Evolutionary conservation across 495 filamentous ascomycete species (phyloP), one percentile per base, ranked within the genome.

Genomic region (Platismatia glauca): DNA sequence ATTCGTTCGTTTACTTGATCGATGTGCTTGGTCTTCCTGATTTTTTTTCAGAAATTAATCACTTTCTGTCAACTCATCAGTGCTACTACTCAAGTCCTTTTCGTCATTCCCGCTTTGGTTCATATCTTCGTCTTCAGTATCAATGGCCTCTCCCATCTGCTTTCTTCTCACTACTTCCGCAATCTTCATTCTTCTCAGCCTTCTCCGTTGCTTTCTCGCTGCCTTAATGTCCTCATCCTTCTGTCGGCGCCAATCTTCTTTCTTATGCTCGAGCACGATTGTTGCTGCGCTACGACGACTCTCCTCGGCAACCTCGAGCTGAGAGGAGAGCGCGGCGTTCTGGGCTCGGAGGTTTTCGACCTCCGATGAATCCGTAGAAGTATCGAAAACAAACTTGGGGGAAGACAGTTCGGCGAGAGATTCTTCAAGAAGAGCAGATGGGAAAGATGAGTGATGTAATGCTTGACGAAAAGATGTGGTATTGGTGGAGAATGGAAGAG

Each of bases 381-480:
- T 20, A 20, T 16, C 48, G 29, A 7, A 55, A 8, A 9, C 22
- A 13, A 59, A 57, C 7, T 56, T 52, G 31, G 9, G 35, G 12
- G 74, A 55, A 33, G 76, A 75, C 12, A 86, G 73, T 68, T 84
- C 81, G 12, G 76, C 76, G 20, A 84, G 73, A 35, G 81, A 77
- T 59, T 83, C 79, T 58, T 85, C 82, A 13, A 86, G 70, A 68
- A 85, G 71, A 20, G 71, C 71, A 9, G 70, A 62, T 6, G 83
- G 82, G 67, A 86, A 84, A 20, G 68, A 76, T 13, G 82, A 68
- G 61, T 83, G 79, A 11, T 73, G 75, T 29, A 87, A 74, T 1
- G 81, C 79, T 64, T 76, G 66, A 37, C 79, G 70, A 67, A 86
- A 85, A 56, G 69, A 61, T 13, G 67, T 68, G 60, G 59, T 56